Percentiles rank a stretch among this genome's conserved stretches.
These are phyloP conservation scores for Kwoniella bestiolae DNA, from an alignment of 768 basidiomycete genomes.

Conservation along the genomic window DNA sequence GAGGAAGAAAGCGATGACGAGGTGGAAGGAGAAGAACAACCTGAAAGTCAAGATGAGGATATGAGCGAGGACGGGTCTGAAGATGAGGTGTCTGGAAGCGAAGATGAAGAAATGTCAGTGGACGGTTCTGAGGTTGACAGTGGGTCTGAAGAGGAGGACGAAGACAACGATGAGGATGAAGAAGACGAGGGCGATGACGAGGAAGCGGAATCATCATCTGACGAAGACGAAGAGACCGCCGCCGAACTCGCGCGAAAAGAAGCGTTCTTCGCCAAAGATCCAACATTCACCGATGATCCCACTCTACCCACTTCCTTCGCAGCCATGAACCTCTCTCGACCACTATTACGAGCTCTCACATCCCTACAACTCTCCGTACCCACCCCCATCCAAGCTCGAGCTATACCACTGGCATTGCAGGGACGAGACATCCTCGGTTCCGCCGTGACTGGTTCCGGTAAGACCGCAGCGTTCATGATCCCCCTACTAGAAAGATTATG, in stretches of 20 bases:
- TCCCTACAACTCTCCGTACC: constrained; percentile 71
- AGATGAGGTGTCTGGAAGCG: constrained; percentile 30
- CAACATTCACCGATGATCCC: constrained; percentile 61
- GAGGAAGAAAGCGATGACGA: constrained; percentile 45
- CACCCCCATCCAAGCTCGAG: constrained; percentile 92
- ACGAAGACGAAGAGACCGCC: constrained; percentile 61
- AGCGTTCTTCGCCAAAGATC: constrained; percentile 75
- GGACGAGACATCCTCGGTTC: constrained; percentile 96
- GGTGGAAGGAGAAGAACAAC: no score
- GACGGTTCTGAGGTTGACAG: constrained; percentile 54
- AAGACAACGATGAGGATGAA: constrained; percentile 60
- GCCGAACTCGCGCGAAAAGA: constrained; percentile 73
- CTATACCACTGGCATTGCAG: constrained; percentile 88
- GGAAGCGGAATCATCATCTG: constrained; percentile 47
- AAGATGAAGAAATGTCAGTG: constrained; percentile 36
- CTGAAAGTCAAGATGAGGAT: constrained; percentile 49
- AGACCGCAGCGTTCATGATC: constrained; percentile 95
- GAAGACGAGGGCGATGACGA: constrained; percentile 54
- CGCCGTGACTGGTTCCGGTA: constrained; percentile 96
- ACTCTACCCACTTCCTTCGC: constrained; percentile 75
- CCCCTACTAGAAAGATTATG: constrained; percentile 90
- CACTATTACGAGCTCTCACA: constrained; percentile 87
- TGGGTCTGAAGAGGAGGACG: constrained; percentile 55
- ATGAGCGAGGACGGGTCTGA: constrained; percentile 52
- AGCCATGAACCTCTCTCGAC: constrained; percentile 93